Conservation (phyloP, 1,139 yeast species). For the Blastobotrys proliferans region DNA sequence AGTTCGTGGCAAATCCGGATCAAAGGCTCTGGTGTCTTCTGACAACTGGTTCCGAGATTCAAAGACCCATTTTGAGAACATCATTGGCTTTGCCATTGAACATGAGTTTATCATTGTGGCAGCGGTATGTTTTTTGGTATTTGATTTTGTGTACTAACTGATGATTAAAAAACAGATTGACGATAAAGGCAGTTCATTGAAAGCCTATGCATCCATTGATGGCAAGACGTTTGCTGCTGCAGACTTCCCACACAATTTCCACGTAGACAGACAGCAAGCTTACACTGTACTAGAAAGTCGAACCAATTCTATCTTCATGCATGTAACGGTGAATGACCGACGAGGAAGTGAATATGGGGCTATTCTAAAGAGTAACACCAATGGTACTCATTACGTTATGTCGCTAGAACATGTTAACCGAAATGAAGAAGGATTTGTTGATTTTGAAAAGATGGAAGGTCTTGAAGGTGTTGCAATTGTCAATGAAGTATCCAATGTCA, state of each 20-base stretch:
- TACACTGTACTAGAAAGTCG: constrained; percentile 79
- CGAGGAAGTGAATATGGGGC: constrained; percentile 65
- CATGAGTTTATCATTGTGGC: constrained; percentile 74
- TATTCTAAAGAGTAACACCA: constrained; percentile 86
- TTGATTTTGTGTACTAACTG: not conserved
- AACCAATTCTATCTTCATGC: constrained; percentile 74
- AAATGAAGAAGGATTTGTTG: constrained; percentile 70
- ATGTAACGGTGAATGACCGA: constrained; percentile 62
- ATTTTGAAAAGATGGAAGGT: constrained; percentile 79
- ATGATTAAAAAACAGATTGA: constrained; percentile 8
- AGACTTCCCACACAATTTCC: constrained; percentile 66
- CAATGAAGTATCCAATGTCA: constrained; percentile 60
- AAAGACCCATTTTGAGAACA: constrained; percentile 44
- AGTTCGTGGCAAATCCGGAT: constrained; percentile 28
- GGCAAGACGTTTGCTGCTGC: constrained; percentile 80
- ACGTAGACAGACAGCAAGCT: constrained; percentile 64
- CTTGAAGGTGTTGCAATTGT: constrained; percentile 83
- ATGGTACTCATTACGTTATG: constrained; percentile 86
- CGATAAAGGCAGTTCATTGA: constrained; percentile 43
- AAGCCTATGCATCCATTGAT: constrained; percentile 74
- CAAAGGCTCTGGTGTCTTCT: constrained; percentile 45
- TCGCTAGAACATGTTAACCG: constrained; percentile 75
- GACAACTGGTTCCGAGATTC: constrained; percentile 45
- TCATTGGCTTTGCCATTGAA: constrained; percentile 63
- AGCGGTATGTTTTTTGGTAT: constrained; percentile 36